phyloP scores from a whole-genome alignment of 768 basidiomycete species.

The Suillus variegatus region DNA sequence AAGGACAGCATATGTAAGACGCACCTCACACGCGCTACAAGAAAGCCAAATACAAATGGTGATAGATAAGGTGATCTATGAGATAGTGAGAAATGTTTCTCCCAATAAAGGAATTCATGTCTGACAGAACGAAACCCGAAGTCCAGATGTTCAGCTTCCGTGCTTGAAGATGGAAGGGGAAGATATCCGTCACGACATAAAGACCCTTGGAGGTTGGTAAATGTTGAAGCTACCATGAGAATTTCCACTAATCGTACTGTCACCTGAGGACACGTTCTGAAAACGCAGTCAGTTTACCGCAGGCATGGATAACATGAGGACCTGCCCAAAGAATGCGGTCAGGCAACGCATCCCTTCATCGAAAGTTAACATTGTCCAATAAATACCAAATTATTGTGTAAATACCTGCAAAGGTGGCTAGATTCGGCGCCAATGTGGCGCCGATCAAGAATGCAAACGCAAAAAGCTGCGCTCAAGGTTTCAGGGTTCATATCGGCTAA shows the following conservation, averaged over 20 bases:
- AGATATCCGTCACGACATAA: slow-evolving; percentile 50
- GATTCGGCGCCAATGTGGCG: slow-evolving; percentile 50
- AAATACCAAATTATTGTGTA: not conserved
- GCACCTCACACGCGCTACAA: slow-evolving; percentile 26
- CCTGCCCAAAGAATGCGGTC: slow-evolving; percentile 33
- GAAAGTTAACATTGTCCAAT: not conserved
- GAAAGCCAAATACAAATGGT: slow-evolving; percentile 33
- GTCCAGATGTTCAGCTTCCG: slow-evolving; percentile 56
- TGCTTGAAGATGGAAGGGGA: slow-evolving; percentile 55
- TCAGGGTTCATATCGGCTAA: not conserved
- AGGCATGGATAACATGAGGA: not conserved
- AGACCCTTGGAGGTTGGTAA: slow-evolving; percentile 33
- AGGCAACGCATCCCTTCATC: slow-evolving; percentile 31
- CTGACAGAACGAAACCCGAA: slow-evolving; percentile 50
- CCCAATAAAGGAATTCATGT: slow-evolving; percentile 38
- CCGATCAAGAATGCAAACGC: slow-evolving; percentile 50
- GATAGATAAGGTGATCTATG: slow-evolving; percentile 32
- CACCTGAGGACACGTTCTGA: slow-evolving; percentile 52
- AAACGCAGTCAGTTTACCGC: not conserved
- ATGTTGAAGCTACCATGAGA: not conserved
- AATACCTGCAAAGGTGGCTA: slow-evolving; percentile 49
- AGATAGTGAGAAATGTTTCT: slow-evolving; percentile 35
- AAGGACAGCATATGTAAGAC: slow-evolving; percentile 1
- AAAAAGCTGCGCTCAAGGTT: slow-evolving; percentile 32
- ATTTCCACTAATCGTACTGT: slow-evolving; percentile 32